These are phyloP conservation scores for Aegle marmelos DNA, from an alignment of 345 rosid genomes.

Conservation along the genomic window DNA sequence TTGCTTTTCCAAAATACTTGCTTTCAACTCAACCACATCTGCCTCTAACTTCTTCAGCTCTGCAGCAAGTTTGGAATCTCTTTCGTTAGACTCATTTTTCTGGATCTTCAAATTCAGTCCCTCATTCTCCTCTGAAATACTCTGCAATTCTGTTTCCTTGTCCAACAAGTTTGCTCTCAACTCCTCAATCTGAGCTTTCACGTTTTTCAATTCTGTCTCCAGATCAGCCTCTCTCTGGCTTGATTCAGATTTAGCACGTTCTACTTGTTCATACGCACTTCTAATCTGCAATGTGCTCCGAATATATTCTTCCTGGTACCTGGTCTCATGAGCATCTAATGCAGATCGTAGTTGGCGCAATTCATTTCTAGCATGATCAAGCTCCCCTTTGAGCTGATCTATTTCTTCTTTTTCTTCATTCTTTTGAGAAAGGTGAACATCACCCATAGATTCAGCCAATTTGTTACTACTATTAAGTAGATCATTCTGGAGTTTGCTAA, in stretches of 20 bases:
- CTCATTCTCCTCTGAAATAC: conserved; percentile 43
- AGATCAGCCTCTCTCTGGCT: conserved; percentile 52
- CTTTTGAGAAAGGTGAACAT: conserved; percentile 16
- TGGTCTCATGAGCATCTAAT: conserved; percentile 66
- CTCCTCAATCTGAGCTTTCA: conserved; percentile 45
- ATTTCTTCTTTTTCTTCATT: conserved; percentile 32
- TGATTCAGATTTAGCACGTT: conserved; percentile 48
- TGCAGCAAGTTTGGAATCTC: conserved; percentile 33
- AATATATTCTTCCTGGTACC: conserved; percentile 88
- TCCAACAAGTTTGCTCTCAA: conserved; percentile 51
- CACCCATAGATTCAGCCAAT: background rate
- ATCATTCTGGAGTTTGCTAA: conserved; percentile 50
- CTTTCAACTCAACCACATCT: conserved; percentile 51
- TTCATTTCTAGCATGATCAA: conserved; percentile 49
- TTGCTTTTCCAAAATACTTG: conserved; percentile 48
- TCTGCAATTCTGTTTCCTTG: conserved; percentile 59
- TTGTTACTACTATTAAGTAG: conserved; percentile 12
- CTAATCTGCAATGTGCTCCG: conserved; percentile 83
- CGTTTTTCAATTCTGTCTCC: conserved; percentile 49
- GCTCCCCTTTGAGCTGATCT: conserved; percentile 52
- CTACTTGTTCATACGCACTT: conserved; percentile 77
- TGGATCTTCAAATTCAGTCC: conserved; percentile 43
- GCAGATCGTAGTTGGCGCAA: conserved; percentile 61
- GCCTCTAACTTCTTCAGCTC: conserved; percentile 59
- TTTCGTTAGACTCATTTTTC: conserved; percentile 33